phyloP scores from a whole-genome alignment of 1,139 yeast species.

The Hansenula sp. region DNA sequence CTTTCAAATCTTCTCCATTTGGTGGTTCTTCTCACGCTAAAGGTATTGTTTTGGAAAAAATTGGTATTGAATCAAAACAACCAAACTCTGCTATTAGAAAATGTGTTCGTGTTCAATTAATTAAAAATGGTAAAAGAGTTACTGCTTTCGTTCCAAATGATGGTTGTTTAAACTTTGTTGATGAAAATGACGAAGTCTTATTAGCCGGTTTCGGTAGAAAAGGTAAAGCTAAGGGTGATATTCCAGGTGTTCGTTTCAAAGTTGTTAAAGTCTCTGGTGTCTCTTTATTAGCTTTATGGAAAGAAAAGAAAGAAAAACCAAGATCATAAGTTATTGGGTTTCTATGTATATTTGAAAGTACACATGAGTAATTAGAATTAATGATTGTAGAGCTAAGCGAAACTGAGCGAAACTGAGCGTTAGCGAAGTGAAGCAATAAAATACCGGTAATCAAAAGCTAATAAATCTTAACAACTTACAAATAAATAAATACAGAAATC shows the following conservation, averaged over 20 bases:
- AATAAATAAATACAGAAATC: too few species aligned
- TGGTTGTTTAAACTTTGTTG: slow-evolving; percentile 99
- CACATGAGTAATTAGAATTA: slow-evolving; percentile 1
- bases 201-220: slow-evolving; percentile 99
- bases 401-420: background rate
- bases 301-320: slow-evolving; percentile 99
- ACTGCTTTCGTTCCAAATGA: slow-evolving; percentile 99
- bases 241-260: slow-evolving; percentile 99
- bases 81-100: slow-evolving; percentile 99
- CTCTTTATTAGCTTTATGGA: slow-evolving; percentile 99
- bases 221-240: slow-evolving; percentile 99
- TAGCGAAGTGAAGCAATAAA: too few species aligned
- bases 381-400: background rate
- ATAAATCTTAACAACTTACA: too few species aligned
- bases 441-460: too few species aligned
- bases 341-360: slow-evolving; percentile 1
- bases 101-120: slow-evolving; percentile 99
- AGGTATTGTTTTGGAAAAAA: slow-evolving; percentile 99
- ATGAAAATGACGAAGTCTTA: slow-evolving; percentile 98
- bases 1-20: slow-evolving; percentile 99
- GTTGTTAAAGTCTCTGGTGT: slow-evolving; percentile 99
- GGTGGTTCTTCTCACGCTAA: slow-evolving; percentile 99
- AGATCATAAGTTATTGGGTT: slow-evolving; percentile 65
- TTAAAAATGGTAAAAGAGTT: slow-evolving; percentile 99
- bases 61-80: slow-evolving; percentile 99